These are phyloP conservation scores for Xerocomellus amylosporus DNA, from an alignment of 768 basidiomycete genomes.

Conservation along the genomic window DNA sequence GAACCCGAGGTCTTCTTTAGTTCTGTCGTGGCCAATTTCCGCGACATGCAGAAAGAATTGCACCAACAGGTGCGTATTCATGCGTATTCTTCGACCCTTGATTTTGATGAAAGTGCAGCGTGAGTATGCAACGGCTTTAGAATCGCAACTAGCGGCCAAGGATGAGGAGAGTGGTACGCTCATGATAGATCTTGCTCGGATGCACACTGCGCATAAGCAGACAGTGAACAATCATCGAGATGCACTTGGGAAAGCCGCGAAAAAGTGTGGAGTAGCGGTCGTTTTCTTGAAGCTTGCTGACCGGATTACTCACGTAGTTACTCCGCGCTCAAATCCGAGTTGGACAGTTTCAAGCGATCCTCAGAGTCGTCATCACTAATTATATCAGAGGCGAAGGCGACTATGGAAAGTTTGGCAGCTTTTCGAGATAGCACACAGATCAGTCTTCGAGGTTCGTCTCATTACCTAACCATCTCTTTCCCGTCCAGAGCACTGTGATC, in stretches of 20 bases:
- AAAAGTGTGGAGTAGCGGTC: conserved; percentile 14
- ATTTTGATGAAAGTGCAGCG: conserved; percentile 13
- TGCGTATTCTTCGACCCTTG: background rate
- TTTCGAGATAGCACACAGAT: conserved; percentile 21
- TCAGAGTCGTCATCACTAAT: conserved; percentile 22
- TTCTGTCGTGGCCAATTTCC: background rate
- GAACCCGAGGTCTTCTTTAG: conserved; percentile 3
- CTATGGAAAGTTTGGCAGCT: conserved; percentile 25
- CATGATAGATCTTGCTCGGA: conserved; percentile 12
- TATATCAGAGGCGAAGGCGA: conserved; percentile 23
- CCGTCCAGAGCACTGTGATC: background rate
- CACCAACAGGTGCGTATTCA: conserved; percentile 9
- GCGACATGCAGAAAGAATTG: conserved; percentile 10
- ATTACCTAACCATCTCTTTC: background rate
- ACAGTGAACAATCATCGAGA: conserved; percentile 17
- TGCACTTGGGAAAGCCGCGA: conserved; percentile 13
- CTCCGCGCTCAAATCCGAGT: conserved; percentile 27
- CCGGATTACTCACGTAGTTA: conserved; percentile 21
- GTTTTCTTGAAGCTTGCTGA: background rate
- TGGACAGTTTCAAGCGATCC: conserved; percentile 28
- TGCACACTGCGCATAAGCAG: conserved; percentile 14
- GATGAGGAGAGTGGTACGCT: conserved; percentile 11
- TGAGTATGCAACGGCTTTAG: conserved; percentile 14
- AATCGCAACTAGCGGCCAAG: conserved; percentile 20
- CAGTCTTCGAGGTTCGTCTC: conserved; percentile 28